Evolutionary conservation across 2,329 filamentous ascomycete species (phyloP).

Genomic region (Didymella sp.): DNA sequence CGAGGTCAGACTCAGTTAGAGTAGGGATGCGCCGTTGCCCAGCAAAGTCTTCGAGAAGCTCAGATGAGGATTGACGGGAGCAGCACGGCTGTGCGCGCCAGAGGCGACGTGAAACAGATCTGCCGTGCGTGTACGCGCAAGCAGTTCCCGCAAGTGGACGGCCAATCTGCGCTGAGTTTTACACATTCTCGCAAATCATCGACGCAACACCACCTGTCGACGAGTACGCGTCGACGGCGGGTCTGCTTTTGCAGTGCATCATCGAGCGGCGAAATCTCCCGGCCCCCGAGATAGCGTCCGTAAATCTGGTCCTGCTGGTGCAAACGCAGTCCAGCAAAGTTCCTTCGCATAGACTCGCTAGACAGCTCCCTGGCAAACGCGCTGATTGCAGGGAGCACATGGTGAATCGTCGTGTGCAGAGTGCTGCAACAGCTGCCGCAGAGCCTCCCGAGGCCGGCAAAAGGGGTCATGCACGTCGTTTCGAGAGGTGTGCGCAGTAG

Average conservation of each 20-base stretch:
- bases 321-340: not conserved
- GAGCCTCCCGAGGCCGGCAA: constrained; percentile 25
- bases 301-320: not conserved
- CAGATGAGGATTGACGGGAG: constrained; percentile 30
- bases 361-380: constrained; percentile 13
- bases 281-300: constrained; percentile 15
- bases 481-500: constrained; percentile 16
- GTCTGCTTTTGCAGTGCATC: constrained; percentile 10
- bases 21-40: constrained; percentile 22
- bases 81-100: constrained; percentile 25
- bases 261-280: constrained; percentile 16
- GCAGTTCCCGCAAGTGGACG: constrained; percentile 21
- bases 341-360: constrained; percentile 18
- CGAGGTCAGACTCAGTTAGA: constrained; percentile 7
- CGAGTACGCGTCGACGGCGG: constrained; percentile 18
- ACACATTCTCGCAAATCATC: constrained; percentile 7
- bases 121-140: constrained; percentile 46
- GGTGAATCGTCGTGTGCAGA: constrained; percentile 3
- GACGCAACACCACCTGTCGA: constrained; percentile 2
- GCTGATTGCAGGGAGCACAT: constrained; percentile 17
- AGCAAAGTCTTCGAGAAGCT: constrained; percentile 21
- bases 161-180: constrained; percentile 15
- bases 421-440: constrained; percentile 17
- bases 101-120: constrained; percentile 43
- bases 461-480: constrained; percentile 30